Evolutionary conservation across 441 rosid species (phyloP).

Genomic region (Jatropha podagrica): DNA sequence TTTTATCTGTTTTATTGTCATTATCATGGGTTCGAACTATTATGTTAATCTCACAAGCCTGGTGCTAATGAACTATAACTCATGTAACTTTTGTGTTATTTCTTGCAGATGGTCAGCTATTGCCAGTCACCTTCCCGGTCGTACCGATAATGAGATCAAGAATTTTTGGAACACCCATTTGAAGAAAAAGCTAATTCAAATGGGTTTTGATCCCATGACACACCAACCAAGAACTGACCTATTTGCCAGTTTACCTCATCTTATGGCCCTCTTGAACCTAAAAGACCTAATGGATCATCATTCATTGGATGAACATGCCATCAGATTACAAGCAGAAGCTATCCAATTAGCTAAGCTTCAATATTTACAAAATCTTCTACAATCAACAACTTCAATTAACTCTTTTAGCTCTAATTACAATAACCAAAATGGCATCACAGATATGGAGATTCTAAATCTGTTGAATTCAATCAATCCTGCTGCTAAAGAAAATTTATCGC

Average conservation of each 20-base stretch:
- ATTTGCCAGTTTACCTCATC: constrained; percentile 70
- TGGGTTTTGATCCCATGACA: constrained; percentile 91
- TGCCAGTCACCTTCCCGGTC: constrained; percentile 70
- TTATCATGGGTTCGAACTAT: too few relatives aligned
- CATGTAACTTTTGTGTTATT: neutral
- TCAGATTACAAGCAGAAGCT: constrained; percentile 64
- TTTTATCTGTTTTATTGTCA: neutral
- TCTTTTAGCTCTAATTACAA: constrained; percentile 16
- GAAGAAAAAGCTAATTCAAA: constrained; percentile 83
- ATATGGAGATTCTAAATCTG: constrained; percentile 47
- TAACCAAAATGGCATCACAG: constrained; percentile 36
- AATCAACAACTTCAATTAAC: constrained; percentile 39
- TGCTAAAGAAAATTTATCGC: constrained; percentile 37
- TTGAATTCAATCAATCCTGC: constrained; percentile 34
- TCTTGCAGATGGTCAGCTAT: constrained; percentile 79
- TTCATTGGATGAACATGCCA: constrained; percentile 43
- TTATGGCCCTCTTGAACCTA: constrained; percentile 66
- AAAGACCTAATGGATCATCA: constrained; percentile 48
- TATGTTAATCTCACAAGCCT: too few relatives aligned
- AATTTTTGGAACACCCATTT: constrained; percentile 87
- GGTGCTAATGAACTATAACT: too few relatives aligned
- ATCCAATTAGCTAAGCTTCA: constrained; percentile 61
- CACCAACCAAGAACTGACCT: constrained; percentile 84
- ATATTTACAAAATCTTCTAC: constrained; percentile 50
- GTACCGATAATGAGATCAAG: constrained; percentile 87